Conservation (phyloP, 805 yeast species). For the Kazachstania taianensis region DNA sequence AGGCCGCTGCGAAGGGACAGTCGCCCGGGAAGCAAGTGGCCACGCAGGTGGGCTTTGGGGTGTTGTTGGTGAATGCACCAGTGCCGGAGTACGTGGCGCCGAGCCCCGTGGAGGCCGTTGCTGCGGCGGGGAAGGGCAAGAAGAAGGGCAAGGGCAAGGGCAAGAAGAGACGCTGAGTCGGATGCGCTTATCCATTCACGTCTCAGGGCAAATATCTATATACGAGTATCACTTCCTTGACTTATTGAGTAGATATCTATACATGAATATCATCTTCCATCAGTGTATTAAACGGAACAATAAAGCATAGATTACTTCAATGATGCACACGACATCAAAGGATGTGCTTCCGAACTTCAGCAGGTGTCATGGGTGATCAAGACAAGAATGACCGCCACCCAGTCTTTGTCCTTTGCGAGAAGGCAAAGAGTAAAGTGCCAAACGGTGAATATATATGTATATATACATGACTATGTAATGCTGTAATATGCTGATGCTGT, state of each 20-base stretch:
- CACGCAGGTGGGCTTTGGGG: slow-evolving; percentile 15
- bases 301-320: too few species aligned
- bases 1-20: too few species aligned
- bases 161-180: slow-evolving; percentile 19
- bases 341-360: too few species aligned
- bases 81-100: slow-evolving; percentile 19
- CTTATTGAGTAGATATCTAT: too few species aligned
- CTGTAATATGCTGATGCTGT: background rate
- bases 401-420: background rate
- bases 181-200: background rate
- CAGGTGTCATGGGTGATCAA: too few species aligned
- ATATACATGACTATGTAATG: slow-evolving; percentile 1
- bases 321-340: too few species aligned
- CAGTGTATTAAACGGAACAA: too few species aligned
- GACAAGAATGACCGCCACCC: too few species aligned
- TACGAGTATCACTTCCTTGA: too few species aligned
- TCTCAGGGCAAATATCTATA: too few species aligned
- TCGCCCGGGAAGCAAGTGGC: background rate
- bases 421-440: background rate
- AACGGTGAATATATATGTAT: slow-evolving; percentile 1
- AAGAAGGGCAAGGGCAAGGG: slow-evolving; percentile 24
- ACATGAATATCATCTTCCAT: too few species aligned
- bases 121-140: slow-evolving; percentile 4
- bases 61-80: slow-evolving; percentile 21
- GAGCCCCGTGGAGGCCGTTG: slow-evolving; percentile 7